phyloP scores from a whole-genome alignment of 306 rosid genomes.

The Vachellia pachyceras region DNA sequence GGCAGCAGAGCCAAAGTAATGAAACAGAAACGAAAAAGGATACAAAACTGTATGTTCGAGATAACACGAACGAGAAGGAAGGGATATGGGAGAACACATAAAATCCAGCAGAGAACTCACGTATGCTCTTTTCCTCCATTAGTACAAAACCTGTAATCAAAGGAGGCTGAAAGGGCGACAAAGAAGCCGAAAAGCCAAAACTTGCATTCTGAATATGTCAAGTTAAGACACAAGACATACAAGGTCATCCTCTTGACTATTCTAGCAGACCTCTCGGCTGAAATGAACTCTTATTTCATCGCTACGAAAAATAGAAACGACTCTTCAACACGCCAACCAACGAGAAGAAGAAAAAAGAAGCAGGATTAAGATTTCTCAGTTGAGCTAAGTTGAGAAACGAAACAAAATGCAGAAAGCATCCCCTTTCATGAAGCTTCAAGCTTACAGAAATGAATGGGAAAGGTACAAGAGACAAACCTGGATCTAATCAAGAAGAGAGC shows the following conservation, averaged over 20 bases:
- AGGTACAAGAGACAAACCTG: constrained; percentile 60
- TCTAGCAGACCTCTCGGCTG: constrained; percentile 23
- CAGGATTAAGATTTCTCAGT: background rate
- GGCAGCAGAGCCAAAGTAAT: background rate
- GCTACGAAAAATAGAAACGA: constrained; percentile 5
- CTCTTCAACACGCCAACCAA: constrained; percentile 16
- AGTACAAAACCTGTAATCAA: constrained; percentile 34
- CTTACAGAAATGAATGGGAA: constrained; percentile 15
- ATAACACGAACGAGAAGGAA: too few relatives aligned
- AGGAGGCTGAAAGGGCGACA: background rate
- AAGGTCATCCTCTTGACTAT: constrained; percentile 22
- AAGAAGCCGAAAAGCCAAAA: constrained; percentile 39
- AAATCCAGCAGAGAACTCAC: constrained; percentile 14
- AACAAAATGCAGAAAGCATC: constrained; percentile 33
- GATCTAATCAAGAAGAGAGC: constrained; percentile 58
- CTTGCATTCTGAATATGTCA: constrained; percentile 26
- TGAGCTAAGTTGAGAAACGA: constrained; percentile 25
- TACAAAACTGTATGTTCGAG: too few relatives aligned
- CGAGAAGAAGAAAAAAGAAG: background rate
- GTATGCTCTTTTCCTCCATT: constrained; percentile 19
- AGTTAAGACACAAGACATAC: background rate
- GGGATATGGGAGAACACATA: constrained; percentile 12
- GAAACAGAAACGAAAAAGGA: too few relatives aligned
- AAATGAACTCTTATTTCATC: constrained; percentile 28
- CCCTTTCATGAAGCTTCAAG: constrained; percentile 26